A percentile compares a stretch with the other conserved stretches of the same genome.
phyloP scores from a whole-genome alignment of 306 rosid genomes.

The Lathyrus aphaca region DNA sequence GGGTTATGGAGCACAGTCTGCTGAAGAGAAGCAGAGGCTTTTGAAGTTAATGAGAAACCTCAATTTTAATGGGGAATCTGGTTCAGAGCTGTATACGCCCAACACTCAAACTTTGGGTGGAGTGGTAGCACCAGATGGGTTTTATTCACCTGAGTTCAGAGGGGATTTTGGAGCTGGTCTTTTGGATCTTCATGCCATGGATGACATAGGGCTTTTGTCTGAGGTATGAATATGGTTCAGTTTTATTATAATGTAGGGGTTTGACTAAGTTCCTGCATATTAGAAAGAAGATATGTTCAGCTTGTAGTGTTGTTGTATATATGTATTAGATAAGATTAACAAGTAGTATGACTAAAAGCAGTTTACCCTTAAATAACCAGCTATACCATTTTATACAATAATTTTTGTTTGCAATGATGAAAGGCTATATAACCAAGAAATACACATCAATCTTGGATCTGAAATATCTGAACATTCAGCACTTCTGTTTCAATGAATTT shows the following conservation, averaged over 20 bases:
- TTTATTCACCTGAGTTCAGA: slow-evolving; percentile 81
- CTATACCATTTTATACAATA: slow-evolving; percentile 24
- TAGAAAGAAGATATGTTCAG: slow-evolving; percentile 14
- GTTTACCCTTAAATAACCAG: slow-evolving; percentile 21
- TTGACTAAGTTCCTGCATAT: slow-evolving; percentile 11
- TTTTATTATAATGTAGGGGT: neutral
- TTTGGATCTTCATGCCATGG: slow-evolving; percentile 99
- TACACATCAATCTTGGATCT: slow-evolving; percentile 1
- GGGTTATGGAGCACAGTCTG: slow-evolving; percentile 98
- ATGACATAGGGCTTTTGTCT: slow-evolving; percentile 91
- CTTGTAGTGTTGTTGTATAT: slow-evolving; percentile 15
- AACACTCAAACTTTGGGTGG: slow-evolving; percentile 69
- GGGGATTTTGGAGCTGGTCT: slow-evolving; percentile 99
- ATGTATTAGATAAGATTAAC: slow-evolving; percentile 1
- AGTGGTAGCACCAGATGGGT: slow-evolving; percentile 66
- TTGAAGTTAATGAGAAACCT: slow-evolving; percentile 91
- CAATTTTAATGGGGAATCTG: slow-evolving; percentile 89
- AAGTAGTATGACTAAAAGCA: neutral
- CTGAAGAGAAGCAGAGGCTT: slow-evolving; percentile 98
- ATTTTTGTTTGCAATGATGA: slow-evolving; percentile 11
- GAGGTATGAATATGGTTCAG: slow-evolving; percentile 70
- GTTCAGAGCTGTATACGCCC: slow-evolving; percentile 74
- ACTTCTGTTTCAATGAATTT: slow-evolving; percentile 15
- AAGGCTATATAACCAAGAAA: slow-evolving; percentile 1
- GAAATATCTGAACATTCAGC: slow-evolving; percentile 22